A percentile compares a stretch with the other conserved stretches of the same genome.
phyloP scores from a whole-genome alignment of 1,139 yeast species.

The Hansenula lynferdii region DNA sequence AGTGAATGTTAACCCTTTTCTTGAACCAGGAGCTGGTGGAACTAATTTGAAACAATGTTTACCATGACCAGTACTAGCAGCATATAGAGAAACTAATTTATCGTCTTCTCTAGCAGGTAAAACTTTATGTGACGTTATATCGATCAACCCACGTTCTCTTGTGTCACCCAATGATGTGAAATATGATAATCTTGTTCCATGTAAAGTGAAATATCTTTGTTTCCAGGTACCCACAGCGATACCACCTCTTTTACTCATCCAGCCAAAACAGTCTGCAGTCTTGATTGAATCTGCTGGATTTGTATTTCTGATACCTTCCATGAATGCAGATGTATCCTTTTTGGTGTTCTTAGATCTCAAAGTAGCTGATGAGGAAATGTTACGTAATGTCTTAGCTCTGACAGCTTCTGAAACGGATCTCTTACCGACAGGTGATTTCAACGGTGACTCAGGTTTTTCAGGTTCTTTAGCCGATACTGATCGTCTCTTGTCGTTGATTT shows the following conservation, averaged over 20 bases:
- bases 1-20: slow-evolving; percentile 92
- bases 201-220: slow-evolving; percentile 80
- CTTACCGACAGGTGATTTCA: slow-evolving; percentile 14
- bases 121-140: slow-evolving; percentile 92
- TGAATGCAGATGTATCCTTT: slow-evolving; percentile 80
- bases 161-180: slow-evolving; percentile 77
- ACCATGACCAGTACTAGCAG: slow-evolving; percentile 92
- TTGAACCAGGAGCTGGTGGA: slow-evolving; percentile 98
- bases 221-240: slow-evolving; percentile 89
- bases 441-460: slow-evolving; percentile 7
- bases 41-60: slow-evolving; percentile 86
- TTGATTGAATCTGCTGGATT: slow-evolving; percentile 77
- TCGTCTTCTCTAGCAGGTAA: slow-evolving; percentile 73
- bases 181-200: slow-evolving; percentile 90
- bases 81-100: slow-evolving; percentile 76
- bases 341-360: slow-evolving; percentile 37
- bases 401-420: slow-evolving; percentile 45
- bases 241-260: slow-evolving; percentile 94
- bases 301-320: slow-evolving; percentile 79
- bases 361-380: slow-evolving; percentile 17
- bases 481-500: slow-evolving; percentile 26
- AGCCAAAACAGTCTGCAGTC: slow-evolving; percentile 77
- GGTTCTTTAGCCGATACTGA: slow-evolving; percentile 34
- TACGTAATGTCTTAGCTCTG: slow-evolving; percentile 39
- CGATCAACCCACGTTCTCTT: slow-evolving; percentile 88